These are phyloP conservation scores for Calonectria pseudoreteaudii DNA, from an alignment of 2,329 filamentous ascomycete genomes.

Conservation along the genomic window DNA sequence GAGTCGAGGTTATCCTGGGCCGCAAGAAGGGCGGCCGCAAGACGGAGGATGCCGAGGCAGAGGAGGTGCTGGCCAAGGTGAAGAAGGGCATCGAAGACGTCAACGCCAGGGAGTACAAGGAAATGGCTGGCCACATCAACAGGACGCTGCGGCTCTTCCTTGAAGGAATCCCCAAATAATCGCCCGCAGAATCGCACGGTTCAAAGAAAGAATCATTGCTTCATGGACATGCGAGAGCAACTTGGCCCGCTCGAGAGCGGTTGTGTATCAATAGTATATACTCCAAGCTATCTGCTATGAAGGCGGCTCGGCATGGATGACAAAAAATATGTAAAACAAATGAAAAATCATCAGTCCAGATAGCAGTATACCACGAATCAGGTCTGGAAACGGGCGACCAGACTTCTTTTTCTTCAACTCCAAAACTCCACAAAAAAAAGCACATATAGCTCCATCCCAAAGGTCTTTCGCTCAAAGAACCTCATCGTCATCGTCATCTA, in stretches of 20 bases:
- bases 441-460: constrained; percentile 18
- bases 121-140: constrained; percentile 58
- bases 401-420: constrained; percentile 41
- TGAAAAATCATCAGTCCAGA: constrained; percentile 29
- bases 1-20: constrained; percentile 80
- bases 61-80: constrained; percentile 63
- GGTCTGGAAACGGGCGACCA: not conserved
- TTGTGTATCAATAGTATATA: constrained; percentile 35
- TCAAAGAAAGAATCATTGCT: not conserved
- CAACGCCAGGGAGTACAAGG: constrained; percentile 58
- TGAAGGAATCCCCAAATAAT: constrained; percentile 47
- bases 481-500: constrained; percentile 48
- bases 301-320: constrained; percentile 29
- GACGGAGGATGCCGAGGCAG: constrained; percentile 70
- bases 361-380: constrained; percentile 18
- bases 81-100: constrained; percentile 48
- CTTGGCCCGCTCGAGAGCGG: not conserved
- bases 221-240: not conserved
- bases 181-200: not conserved
- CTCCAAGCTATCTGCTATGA: constrained; percentile 37
- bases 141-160: constrained; percentile 57
- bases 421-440: constrained; percentile 41
- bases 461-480: constrained; percentile 42
- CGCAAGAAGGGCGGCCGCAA: constrained; percentile 71
- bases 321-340: constrained; percentile 19